A percentile compares a stretch with the other conserved stretches of the same genome.
Evolutionary conservation across 1,284 basidiomycete species (phyloP).

Genomic region (Apiotrichum mycotoxinovorans): DNA sequence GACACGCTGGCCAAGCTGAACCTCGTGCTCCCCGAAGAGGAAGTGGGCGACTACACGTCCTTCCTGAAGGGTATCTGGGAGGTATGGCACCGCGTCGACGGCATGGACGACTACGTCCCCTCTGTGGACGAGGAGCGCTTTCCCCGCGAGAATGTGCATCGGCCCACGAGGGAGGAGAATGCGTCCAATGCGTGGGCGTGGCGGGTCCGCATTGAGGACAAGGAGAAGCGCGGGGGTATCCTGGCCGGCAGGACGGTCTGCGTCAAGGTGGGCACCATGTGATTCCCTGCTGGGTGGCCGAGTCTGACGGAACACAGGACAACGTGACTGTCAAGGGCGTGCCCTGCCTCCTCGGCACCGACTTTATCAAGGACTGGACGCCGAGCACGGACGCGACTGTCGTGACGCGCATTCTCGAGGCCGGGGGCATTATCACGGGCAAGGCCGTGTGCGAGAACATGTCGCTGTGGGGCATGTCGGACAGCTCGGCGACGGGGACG

Average conservation of each 20-base stretch:
- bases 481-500: slow-evolving; percentile 27
- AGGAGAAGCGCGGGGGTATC: slow-evolving; percentile 8
- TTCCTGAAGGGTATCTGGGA: slow-evolving; percentile 33
- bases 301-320: slow-evolving; percentile 17
- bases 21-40: slow-evolving; percentile 5
- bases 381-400: slow-evolving; percentile 52
- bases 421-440: slow-evolving; percentile 51
- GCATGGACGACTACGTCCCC: slow-evolving; percentile 35
- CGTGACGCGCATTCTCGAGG: slow-evolving; percentile 53
- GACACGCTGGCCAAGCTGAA: slow-evolving; percentile 21
- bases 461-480: slow-evolving; percentile 25
- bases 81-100: slow-evolving; percentile 30
- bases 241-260: slow-evolving; percentile 33
- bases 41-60: slow-evolving; percentile 17
- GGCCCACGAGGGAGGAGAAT: slow-evolving; percentile 24
- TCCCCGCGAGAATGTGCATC: slow-evolving; percentile 24
- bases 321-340: slow-evolving; percentile 33
- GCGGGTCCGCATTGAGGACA: slow-evolving; percentile 17
- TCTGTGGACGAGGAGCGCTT: slow-evolving; percentile 27
- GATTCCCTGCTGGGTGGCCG: not conserved
- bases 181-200: slow-evolving; percentile 33
- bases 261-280: slow-evolving; percentile 27
- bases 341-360: slow-evolving; percentile 33
- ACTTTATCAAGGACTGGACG: slow-evolving; percentile 29
- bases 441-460: slow-evolving; percentile 51